These are phyloP conservation scores for Speleostelium caveatum DNA, from an alignment of 78 protist genomes.

Conservation along the genomic window DNA sequence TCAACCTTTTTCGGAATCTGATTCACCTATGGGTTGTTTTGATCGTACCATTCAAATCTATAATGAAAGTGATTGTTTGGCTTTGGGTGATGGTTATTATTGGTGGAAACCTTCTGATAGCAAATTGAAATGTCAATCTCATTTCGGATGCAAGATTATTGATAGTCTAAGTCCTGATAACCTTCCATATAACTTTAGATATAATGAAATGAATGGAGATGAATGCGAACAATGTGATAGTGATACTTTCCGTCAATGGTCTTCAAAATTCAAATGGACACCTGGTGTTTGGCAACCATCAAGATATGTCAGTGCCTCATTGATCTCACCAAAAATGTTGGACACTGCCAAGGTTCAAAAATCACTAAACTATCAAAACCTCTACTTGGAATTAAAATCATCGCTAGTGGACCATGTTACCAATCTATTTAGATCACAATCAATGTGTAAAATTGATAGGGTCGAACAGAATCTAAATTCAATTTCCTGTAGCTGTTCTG, in stretches of 20 bases:
- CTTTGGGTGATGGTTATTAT: not conserved
- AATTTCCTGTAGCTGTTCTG: constrained; percentile 43
- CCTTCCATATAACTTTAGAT: not conserved
- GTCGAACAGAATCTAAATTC: constrained; percentile 16
- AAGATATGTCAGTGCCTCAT: not conserved
- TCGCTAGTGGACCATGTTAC: not conserved
- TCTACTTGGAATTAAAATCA: not conserved
- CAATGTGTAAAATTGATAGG: constrained; percentile 36
- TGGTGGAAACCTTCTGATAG: constrained; percentile 29
- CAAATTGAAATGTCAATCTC: not conserved
- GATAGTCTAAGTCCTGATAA: not conserved
- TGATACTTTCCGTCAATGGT: constrained; percentile 6
- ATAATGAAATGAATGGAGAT: constrained; percentile 16
- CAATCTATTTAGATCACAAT: constrained; percentile 23
- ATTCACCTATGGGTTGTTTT: constrained; percentile 44
- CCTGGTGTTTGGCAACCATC: constrained; percentile 18
- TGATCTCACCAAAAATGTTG: not conserved
- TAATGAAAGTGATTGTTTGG: not conserved
- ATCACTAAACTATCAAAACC: not conserved
- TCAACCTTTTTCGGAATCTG: not conserved
- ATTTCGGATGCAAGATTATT: constrained; percentile 7
- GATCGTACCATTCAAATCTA: not conserved
- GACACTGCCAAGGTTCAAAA: not conserved
- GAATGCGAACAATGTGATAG: not conserved
- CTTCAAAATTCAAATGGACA: constrained; percentile 13